These are phyloP conservation scores for Paraconiothyrium sp. DNA, from an alignment of 2,329 filamentous ascomycete species.

Conservation along the genomic window DNA sequence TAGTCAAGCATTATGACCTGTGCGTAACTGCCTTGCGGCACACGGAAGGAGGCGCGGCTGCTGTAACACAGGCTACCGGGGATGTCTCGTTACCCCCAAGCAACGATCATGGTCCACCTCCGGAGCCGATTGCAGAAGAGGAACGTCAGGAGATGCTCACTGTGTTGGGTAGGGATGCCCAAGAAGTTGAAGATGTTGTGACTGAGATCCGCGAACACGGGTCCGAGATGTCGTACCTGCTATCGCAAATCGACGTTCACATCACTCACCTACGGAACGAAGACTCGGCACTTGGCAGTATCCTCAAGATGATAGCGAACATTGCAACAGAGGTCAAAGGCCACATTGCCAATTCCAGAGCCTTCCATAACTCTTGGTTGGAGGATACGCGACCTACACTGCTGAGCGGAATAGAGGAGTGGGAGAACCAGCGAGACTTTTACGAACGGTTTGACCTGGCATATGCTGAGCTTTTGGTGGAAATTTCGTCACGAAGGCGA, in stretches of 20 bases:
- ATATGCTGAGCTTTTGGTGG: slow-evolving; percentile 84
- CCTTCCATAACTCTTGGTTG: slow-evolving; percentile 72
- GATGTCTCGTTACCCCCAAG: slow-evolving; percentile 43
- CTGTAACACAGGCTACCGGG: slow-evolving; percentile 54
- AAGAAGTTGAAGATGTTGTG: slow-evolving; percentile 70
- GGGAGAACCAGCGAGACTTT: slow-evolving; percentile 79
- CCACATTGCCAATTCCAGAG: slow-evolving; percentile 71
- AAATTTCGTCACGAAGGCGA: slow-evolving; percentile 77
- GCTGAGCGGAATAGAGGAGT: slow-evolving; percentile 72
- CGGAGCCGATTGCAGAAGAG: slow-evolving; percentile 76
- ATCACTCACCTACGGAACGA: slow-evolving; percentile 65
- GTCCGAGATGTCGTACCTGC: slow-evolving; percentile 78
- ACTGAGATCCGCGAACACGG: slow-evolving; percentile 77
- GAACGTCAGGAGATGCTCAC: slow-evolving; percentile 85
- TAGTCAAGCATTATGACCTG: slow-evolving; percentile 90
- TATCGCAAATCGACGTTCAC: slow-evolving; percentile 70
- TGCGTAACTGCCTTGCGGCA: slow-evolving; percentile 91
- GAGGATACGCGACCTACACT: slow-evolving; percentile 77
- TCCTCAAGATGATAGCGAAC: slow-evolving; percentile 73
- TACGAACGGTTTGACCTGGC: slow-evolving; percentile 87
- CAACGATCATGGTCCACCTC: slow-evolving; percentile 52
- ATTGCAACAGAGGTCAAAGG: slow-evolving; percentile 72
- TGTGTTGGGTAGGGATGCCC: slow-evolving; percentile 77
- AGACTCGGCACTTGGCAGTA: slow-evolving; percentile 67
- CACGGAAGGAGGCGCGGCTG: slow-evolving; percentile 71